phyloP scores from a whole-genome alignment of 2,329 filamentous ascomycete species.

The Fusarium sp. region DNA sequence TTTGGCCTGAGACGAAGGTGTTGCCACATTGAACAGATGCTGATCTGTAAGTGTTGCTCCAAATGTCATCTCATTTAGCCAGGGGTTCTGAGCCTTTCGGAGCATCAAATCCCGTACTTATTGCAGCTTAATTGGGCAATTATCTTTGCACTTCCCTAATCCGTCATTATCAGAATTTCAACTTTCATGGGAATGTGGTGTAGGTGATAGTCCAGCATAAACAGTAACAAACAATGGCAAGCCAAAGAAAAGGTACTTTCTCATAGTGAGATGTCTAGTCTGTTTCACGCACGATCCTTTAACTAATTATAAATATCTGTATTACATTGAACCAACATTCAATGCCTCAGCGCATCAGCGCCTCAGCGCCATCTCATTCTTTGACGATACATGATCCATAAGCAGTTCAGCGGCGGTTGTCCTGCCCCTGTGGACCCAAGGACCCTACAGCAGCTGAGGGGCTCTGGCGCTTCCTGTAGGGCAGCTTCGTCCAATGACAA shows the following conservation, averaged over 20 bases:
- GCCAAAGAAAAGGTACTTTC: neutral
- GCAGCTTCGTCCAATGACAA: slow-evolving; percentile 23
- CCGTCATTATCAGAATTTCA: neutral
- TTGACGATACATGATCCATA: neutral
- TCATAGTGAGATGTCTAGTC: neutral
- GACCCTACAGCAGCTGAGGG: slow-evolving; percentile 31
- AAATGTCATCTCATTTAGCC: slow-evolving; percentile 1
- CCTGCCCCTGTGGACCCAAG: slow-evolving; percentile 8
- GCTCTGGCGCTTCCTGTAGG: slow-evolving; percentile 29
- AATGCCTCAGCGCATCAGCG: neutral
- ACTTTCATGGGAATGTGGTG: neutral
- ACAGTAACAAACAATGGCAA: neutral
- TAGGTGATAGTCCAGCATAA: neutral
- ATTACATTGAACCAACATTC: neutral
- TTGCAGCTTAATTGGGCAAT: slow-evolving; percentile 31
- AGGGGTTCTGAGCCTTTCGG: slow-evolving; percentile 18
- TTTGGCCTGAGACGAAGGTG: slow-evolving; percentile 16
- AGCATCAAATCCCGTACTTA: slow-evolving; percentile 26
- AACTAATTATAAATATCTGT: neutral
- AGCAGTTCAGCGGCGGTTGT: slow-evolving; percentile 4
- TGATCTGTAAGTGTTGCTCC: neutral
- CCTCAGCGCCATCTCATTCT: neutral
- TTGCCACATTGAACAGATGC: slow-evolving; percentile 24
- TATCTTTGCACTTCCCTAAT: slow-evolving; percentile 18
- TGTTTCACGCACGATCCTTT: neutral